A percentile compares a stretch with the other conserved stretches of the same genome.
These are phyloP conservation scores for Acanthamoeba divionensis DNA, from an alignment of 208 protist species.

Conservation along the genomic window DNA sequence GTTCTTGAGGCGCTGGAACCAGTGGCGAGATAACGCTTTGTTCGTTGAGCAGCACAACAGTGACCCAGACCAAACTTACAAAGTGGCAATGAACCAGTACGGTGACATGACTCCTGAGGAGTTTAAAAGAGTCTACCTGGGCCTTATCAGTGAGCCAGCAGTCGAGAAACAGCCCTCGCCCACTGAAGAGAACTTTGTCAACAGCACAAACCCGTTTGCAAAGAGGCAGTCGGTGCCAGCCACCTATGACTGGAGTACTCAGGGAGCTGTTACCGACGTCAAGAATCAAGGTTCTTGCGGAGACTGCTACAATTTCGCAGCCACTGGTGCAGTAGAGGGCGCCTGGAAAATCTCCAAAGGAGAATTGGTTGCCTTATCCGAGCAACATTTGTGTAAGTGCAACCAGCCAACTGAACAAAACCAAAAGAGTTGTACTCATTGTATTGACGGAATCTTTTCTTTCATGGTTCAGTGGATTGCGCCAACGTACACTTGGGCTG, in stretches of 20 bases:
- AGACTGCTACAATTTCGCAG: slow-evolving; percentile 95
- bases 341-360: slow-evolving; percentile 65
- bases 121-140: slow-evolving; percentile 16
- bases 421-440: too few species aligned
- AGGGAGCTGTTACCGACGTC: slow-evolving; percentile 88
- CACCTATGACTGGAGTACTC: slow-evolving; percentile 83
- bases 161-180: background rate
- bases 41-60: slow-evolving; percentile 9
- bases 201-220: background rate
- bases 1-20: background rate
- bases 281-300: slow-evolving; percentile 94
- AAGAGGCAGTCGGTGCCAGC: slow-evolving; percentile 44
- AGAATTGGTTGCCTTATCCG: slow-evolving; percentile 36
- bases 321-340: slow-evolving; percentile 90
- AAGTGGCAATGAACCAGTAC: slow-evolving; percentile 56
- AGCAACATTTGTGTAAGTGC: slow-evolving; percentile 19
- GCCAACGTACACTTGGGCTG: slow-evolving; percentile 83
- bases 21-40: background rate
- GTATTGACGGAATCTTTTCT: background rate
- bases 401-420: too few species aligned
- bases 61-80: slow-evolving; percentile 12
- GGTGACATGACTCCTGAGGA: slow-evolving; percentile 63
- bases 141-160: too few species aligned
- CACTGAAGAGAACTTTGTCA: background rate
- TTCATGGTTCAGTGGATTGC: slow-evolving; percentile 79